These are phyloP conservation scores for Caryopteris hybrid DNA, from an alignment of 305 asterid genomes.

Conservation along the genomic window DNA sequence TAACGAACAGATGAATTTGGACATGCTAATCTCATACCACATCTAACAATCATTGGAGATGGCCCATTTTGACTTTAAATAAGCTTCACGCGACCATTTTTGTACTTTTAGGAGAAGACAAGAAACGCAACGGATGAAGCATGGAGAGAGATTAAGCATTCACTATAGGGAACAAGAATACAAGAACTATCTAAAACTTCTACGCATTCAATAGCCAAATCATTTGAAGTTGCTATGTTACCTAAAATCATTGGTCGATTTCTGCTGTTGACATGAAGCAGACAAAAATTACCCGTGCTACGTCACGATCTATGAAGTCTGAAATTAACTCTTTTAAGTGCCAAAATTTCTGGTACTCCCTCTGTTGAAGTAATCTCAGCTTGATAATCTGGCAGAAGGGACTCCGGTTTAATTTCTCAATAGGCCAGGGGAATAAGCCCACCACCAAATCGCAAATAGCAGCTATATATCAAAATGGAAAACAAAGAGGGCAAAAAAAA, in stretches of 20 bases:
- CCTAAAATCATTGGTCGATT: neutral
- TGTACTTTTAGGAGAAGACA: neutral
- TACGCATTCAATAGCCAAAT: neutral
- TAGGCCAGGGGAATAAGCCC: conserved; percentile 5
- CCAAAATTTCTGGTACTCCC: conserved; percentile 37
- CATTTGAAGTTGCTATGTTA: neutral
- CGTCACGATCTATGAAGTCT: neutral
- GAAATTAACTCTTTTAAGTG: conserved; percentile 15
- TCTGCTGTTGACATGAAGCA: neutral
- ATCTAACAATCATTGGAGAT: neutral
- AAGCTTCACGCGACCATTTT: neutral
- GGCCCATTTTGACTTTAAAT: neutral
- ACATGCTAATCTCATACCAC: neutral
- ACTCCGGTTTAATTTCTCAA: conserved; percentile 5
- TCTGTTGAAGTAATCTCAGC: neutral
- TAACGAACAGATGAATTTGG: neutral
- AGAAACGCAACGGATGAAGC: neutral
- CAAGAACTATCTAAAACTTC: neutral
- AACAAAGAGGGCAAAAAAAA: neutral
- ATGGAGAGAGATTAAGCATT: no score
- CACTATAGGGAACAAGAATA: neutral
- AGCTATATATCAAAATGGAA: neutral
- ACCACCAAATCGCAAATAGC: conserved; percentile 10
- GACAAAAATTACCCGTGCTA: neutral
- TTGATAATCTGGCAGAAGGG: conserved; percentile 12